phyloP scores from a whole-genome alignment of 768 basidiomycete genomes.

The Gloeostereum incarnatum region DNA sequence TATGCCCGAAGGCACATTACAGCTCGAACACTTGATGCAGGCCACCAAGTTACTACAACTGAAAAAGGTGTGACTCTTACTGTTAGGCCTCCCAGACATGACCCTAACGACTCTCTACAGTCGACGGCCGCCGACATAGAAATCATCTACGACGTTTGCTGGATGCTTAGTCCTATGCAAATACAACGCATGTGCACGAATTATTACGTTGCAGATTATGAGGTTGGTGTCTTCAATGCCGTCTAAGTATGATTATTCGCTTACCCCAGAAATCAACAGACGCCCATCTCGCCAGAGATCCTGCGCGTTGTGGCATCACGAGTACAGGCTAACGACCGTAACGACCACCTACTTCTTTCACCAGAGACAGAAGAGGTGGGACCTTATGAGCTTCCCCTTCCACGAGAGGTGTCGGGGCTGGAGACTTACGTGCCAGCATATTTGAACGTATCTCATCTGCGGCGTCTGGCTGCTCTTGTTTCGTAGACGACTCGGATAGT shows the following conservation, averaged over 20 bases:
- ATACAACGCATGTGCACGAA: constrained; percentile 99
- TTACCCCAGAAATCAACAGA: constrained; percentile 32
- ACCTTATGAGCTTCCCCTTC: constrained; percentile 87
- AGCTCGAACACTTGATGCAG: constrained; percentile 98
- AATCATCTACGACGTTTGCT: constrained; percentile 98
- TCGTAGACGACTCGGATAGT: constrained; percentile 32
- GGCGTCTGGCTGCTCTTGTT: constrained; percentile 81
- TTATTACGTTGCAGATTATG: constrained; percentile 98
- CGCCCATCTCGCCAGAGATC: constrained; percentile 96
- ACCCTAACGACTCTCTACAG: constrained; percentile 24
- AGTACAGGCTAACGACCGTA: constrained; percentile 92
- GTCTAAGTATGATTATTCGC: background rate
- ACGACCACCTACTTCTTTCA: constrained; percentile 91
- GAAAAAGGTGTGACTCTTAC: constrained; percentile 65
- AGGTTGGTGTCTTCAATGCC: constrained; percentile 39
- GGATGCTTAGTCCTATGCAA: constrained; percentile 99
- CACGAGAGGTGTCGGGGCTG: constrained; percentile 89
- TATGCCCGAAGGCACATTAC: constrained; percentile 97
- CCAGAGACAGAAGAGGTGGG: constrained; percentile 98
- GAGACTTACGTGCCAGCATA: constrained; percentile 96
- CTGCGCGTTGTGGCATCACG: constrained; percentile 93
- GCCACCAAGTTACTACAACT: constrained; percentile 96
- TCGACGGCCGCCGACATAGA: constrained; percentile 93
- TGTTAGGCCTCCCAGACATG: background rate
- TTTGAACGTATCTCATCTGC: constrained; percentile 81